Percentiles rank a stretch among this genome's conserved stretches.
Conservation (phyloP, 75 land plant genomes). For the Pseudotsuga menziesii region DNA sequence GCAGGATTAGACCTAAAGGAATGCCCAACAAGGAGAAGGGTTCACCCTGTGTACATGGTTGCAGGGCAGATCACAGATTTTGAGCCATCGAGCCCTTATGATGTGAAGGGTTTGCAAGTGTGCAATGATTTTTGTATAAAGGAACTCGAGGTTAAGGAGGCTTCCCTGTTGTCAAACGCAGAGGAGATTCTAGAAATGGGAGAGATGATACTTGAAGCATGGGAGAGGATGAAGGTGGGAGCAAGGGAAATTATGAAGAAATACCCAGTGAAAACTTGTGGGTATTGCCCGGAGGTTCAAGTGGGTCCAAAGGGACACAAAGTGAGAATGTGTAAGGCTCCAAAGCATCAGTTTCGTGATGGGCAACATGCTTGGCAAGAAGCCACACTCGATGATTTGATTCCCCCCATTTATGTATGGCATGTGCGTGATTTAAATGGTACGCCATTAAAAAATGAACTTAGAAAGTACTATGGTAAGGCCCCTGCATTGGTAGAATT, state of each 20-base stretch:
- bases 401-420: conserved; percentile 80
- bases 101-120: background rate
- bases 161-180: background rate
- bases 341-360: conserved; percentile 32
- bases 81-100: background rate
- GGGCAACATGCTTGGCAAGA: conserved; percentile 57
- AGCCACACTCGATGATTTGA: conserved; percentile 62
- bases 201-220: conserved; percentile 49
- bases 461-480: conserved; percentile 62
- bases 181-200: conserved; percentile 32
- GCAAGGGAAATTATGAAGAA: conserved; percentile 43
- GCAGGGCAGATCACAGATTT: too few species aligned
- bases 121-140: conserved; percentile 1
- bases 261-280: conserved; percentile 63
- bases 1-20: conserved; percentile 50
- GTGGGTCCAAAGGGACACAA: conserved; percentile 70
- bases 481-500: conserved; percentile 81
- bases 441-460: conserved; percentile 32
- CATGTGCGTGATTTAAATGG: conserved; percentile 51
- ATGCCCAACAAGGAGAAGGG: background rate
- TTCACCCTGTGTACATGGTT: background rate
- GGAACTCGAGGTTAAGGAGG: conserved; percentile 2
- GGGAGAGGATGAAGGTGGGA: conserved; percentile 55
- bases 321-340: conserved; percentile 48
- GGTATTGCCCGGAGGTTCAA: conserved; percentile 73